phyloP scores from a whole-genome alignment of 2,329 filamentous ascomycete species.

The Pseudogymnoascus sp. region DNA sequence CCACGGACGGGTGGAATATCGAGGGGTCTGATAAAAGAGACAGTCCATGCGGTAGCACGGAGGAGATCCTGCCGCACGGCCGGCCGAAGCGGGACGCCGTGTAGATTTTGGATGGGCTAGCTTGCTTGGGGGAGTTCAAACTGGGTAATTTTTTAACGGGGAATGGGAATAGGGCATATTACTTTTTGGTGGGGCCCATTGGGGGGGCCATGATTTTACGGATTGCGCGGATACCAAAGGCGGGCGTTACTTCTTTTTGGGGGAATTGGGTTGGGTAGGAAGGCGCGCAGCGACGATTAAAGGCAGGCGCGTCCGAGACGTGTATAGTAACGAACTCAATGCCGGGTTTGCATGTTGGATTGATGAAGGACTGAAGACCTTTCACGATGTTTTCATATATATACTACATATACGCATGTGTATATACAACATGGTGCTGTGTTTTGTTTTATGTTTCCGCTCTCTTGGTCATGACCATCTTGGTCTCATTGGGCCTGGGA shows the following conservation, averaged over 20 bases:
- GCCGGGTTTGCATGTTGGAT: not conserved
- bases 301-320: not conserved
- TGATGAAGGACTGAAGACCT: not conserved
- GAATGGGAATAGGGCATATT: not conserved
- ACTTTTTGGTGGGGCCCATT: not conserved
- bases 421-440: not conserved
- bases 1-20: not conserved
- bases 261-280: not conserved
- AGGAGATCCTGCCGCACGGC: not conserved
- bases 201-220: not conserved
- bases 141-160: not conserved
- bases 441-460: not conserved
- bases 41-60: not conserved
- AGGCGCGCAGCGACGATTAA: not conserved
- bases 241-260: not conserved
- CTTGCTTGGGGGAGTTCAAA: not conserved
- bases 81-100: not conserved
- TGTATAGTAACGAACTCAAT: not conserved
- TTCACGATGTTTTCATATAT: not conserved
- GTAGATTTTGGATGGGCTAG: not conserved
- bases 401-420: not conserved
- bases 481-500: not conserved
- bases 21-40: not conserved
- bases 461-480: not conserved
- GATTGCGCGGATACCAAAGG: constrained; percentile 1